Conservation (phyloP, 371 early-diverging fungal species). For the Synchytrium microbalum region DNA sequence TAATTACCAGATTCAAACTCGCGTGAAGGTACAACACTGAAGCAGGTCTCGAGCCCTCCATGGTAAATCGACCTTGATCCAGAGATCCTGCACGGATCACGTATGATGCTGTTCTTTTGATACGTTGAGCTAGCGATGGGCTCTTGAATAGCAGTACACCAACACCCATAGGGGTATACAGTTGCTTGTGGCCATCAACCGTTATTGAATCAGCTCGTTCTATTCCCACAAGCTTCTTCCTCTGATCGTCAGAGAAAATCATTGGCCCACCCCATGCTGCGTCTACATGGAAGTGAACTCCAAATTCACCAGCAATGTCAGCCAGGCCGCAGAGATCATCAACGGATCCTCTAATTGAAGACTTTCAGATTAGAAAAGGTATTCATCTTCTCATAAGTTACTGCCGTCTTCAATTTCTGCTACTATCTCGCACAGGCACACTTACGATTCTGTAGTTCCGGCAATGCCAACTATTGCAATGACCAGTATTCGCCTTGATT, state of each 20-base stretch:
- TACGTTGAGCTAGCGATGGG: conserved; percentile 23
- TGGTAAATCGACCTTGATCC: conserved; percentile 40
- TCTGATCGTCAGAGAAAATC: conserved; percentile 39
- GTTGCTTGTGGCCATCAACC: conserved; percentile 44
- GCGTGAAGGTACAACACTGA: conserved; percentile 40
- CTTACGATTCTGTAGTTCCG: conserved; percentile 44
- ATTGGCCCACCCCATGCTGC: conserved; percentile 42
- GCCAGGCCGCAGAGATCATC: conserved; percentile 27
- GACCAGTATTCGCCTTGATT: conserved; percentile 20
- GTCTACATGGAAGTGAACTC: conserved; percentile 44
- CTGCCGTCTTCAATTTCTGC: neutral
- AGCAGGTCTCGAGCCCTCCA: conserved; percentile 43
- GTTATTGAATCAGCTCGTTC: conserved; percentile 38
- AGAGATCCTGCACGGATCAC: conserved; percentile 37
- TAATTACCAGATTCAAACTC: conserved; percentile 26
- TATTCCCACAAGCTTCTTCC: conserved; percentile 33
- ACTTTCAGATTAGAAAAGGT: neutral
- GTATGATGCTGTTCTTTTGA: conserved; percentile 42
- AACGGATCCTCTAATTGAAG: conserved; percentile 27
- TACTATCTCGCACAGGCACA: neutral
- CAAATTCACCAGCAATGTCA: conserved; percentile 16
- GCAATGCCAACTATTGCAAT: conserved; percentile 40
- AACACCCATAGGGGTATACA: conserved; percentile 45
- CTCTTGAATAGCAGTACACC: conserved; percentile 34
- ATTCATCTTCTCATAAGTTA: no score